Base-by-base conservation (phyloP, 1,284 basidiomycete genomes). In the Peniophora sp. region DNA sequence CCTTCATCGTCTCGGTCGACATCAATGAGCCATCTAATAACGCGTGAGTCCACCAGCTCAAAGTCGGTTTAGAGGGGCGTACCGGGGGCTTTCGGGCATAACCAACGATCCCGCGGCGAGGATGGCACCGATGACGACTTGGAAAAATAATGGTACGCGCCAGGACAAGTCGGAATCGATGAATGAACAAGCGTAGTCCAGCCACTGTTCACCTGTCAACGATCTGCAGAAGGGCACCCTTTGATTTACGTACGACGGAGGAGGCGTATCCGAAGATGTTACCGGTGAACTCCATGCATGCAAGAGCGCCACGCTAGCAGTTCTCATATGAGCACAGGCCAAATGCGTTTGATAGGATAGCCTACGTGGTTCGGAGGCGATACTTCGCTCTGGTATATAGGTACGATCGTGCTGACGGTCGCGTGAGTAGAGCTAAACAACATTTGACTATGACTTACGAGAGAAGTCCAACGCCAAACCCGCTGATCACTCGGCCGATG, bases 371-470 rank as follows among this genome's bases (percentile, higher is more conserved):
- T 81, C 2, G 96, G 91, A 14, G 95, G 94, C 2, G 92, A 96
- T 48, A 98, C 92, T 72, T 98, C 96, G 59, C 88, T 91, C 70
- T 97, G 96, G 66, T 97, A 99, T 54, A 97, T 97, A 5, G 96
- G 96, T 20, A 98, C 96, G 55, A 97, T 93, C 53, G 95, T 97
- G 49, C 92, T 92, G 61, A 12, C 23, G 24, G 15, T 35, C 3
- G 23, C 39, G 44, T 15, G 39, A 34, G 11, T 47, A 32, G 51
- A 47, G 52, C 50, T 41, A 52, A 44, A 52, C 42, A 22, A 44
- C 34, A 11, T 24, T 24, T 27, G 50, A 34, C 51, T 22, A 42
- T 37, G 34, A 75, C 88, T 59, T 62, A 92, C 89, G 88, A 92
- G 47, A 98, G 73, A 57, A 97, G 75, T 12, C 95, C 96, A 12